Percentiles rank a stretch among this genome's conserved stretches.
These are phyloP conservation scores for Auriscalpium orientale DNA, from an alignment of 768 basidiomycete species.

Conservation along the genomic window DNA sequence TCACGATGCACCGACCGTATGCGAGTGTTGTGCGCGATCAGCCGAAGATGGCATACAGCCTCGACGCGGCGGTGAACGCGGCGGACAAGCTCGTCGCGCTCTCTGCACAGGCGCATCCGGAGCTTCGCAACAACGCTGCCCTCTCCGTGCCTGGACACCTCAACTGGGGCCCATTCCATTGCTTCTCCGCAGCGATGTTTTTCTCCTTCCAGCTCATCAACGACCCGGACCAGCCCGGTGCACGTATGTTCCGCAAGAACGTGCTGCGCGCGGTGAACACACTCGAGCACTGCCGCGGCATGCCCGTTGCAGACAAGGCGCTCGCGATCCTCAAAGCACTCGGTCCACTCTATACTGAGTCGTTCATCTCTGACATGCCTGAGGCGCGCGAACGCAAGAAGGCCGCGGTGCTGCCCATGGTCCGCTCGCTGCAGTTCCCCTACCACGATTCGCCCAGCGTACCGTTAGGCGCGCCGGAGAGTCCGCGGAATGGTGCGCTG, in stretches of 20 bases:
- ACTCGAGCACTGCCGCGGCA: conserved; percentile 50
- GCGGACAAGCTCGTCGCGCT: conserved; percentile 35
- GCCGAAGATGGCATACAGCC: conserved; percentile 10
- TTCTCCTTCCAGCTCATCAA: conserved; percentile 76
- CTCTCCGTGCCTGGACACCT: conserved; percentile 70
- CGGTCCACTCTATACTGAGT: conserved; percentile 57
- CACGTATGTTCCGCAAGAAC: conserved; percentile 57
- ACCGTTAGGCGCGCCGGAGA: conserved; percentile 17
- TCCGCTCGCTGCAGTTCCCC: conserved; percentile 67
- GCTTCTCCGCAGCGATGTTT: conserved; percentile 77
- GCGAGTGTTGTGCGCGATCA: conserved; percentile 32
- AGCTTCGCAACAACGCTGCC: conserved; percentile 56
- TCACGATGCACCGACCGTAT: conserved; percentile 70
- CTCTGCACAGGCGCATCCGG: conserved; percentile 61
- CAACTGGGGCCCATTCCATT: conserved; percentile 71
- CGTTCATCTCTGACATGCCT: conserved; percentile 35
- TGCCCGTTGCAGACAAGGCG: conserved; percentile 58
- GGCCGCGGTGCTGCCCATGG: conserved; percentile 46
- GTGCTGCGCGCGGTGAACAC: conserved; percentile 58
- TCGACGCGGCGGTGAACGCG: conserved; percentile 64
- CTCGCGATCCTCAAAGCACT: conserved; percentile 55
- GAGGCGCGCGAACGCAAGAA: conserved; percentile 43
- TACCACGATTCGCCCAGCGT: conserved; percentile 61
- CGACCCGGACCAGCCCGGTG: conserved; percentile 68
- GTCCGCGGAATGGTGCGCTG: neutral